Conservation (phyloP, 768 basidiomycete species). For the Rhizopogon roseolus region DNA sequence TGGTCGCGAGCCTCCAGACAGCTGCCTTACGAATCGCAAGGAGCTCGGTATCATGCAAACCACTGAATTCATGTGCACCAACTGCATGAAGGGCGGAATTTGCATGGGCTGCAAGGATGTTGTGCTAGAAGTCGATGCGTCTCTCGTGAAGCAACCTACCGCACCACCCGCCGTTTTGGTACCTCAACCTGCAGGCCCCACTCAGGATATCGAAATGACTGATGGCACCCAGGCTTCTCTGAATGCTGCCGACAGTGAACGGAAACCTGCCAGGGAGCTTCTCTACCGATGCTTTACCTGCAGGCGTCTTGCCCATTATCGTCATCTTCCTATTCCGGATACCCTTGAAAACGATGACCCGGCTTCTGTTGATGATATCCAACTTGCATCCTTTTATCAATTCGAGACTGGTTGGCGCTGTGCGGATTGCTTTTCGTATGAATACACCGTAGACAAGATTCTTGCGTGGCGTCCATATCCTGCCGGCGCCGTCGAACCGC, state of each 20-base stretch:
- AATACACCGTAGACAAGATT: slow-evolving; percentile 73
- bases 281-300: slow-evolving; percentile 83
- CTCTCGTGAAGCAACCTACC: slow-evolving; percentile 12
- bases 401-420: slow-evolving; percentile 57
- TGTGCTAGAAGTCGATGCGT: slow-evolving; percentile 44
- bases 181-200: neutral
- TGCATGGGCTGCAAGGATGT: slow-evolving; percentile 72
- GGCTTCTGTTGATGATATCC: slow-evolving; percentile 20
- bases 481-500: slow-evolving; percentile 51
- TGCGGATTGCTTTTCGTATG: slow-evolving; percentile 71
- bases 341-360: slow-evolving; percentile 26
- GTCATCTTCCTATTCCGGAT: slow-evolving; percentile 54
- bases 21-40: slow-evolving; percentile 39
- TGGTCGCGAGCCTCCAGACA: slow-evolving; percentile 11
- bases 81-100: slow-evolving; percentile 70
- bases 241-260: slow-evolving; percentile 12
- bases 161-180: neutral
- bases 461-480: slow-evolving; percentile 90
- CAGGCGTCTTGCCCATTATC: slow-evolving; percentile 80
- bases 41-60: slow-evolving; percentile 50
- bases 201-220: slow-evolving; percentile 32
- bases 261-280: slow-evolving; percentile 34
- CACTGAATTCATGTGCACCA: slow-evolving; percentile 75
- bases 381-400: slow-evolving; percentile 64
- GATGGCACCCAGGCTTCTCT: slow-evolving; percentile 15